Evolutionary conservation across 345 rosid genomes (phyloP).

Genomic region (Eucalyptus brandiana): DNA sequence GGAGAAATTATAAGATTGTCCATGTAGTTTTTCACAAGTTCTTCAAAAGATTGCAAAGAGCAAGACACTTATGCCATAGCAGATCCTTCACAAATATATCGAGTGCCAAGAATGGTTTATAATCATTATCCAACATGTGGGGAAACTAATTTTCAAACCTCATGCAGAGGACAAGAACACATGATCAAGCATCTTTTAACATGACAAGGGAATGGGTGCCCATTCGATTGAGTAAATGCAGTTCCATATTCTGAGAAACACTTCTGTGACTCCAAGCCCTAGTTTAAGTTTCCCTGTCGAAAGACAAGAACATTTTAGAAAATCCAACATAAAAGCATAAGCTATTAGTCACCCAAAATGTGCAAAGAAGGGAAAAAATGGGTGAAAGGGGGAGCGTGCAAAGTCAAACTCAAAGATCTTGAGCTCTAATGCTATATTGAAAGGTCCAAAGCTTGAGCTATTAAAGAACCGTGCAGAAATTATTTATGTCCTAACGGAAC

Average conservation of each 20-base stretch:
- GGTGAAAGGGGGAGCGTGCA: background rate
- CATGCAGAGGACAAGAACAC: slow-evolving; percentile 24
- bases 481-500: background rate
- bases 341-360: background rate
- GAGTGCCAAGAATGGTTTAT: slow-evolving; percentile 85
- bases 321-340: background rate
- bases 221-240: background rate
- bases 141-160: slow-evolving; percentile 96
- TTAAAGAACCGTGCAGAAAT: background rate
- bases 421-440: background rate
- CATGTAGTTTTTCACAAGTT: background rate
- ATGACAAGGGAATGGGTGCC: background rate
- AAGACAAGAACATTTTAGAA: background rate
- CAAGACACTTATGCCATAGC: slow-evolving; percentile 27
- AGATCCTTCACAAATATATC: slow-evolving; percentile 93
- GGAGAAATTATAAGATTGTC: background rate
- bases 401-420: background rate
- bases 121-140: slow-evolving; percentile 88
- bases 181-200: background rate
- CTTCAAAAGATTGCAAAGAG: background rate
- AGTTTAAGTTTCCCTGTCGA: background rate
- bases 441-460: background rate
- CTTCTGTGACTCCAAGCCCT: background rate
- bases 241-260: background rate
- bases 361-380: background rate